Evolutionary conservation across 2,329 filamentous ascomycete species (phyloP), one percentile per base, ranked within the genome.

Genomic region (Pseudocercospora pini-densiflorae): DNA sequence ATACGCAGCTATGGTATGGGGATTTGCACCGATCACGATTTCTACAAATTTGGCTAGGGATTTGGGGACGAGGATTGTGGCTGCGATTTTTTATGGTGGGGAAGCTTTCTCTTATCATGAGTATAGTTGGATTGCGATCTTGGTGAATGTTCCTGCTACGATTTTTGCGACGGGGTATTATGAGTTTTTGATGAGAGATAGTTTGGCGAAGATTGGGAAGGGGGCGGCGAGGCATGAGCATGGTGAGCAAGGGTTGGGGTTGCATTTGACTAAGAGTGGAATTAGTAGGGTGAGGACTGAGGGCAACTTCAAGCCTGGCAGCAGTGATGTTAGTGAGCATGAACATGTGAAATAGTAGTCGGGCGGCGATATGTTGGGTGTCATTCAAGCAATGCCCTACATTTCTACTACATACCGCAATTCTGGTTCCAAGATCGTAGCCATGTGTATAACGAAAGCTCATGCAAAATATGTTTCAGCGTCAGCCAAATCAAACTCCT

Each of bases 21-120:
- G 84, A 2, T 88, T 88, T 69, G 86, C 84, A 9, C 79, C 80
- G 64, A 80, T 85, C 55, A 86, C 84, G 12, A 84, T 88, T 70
- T 81, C 79, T 45, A 87, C 86, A 14, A 89, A 89, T 75, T 73
- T 86, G 33, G 86, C 87, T 10, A 79, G 86, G 71, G 87, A 89
- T 72, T 77, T 88, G 14, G 87, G 87, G n/a, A 84, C 85, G 1
- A 82, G 87, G 19, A 83, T 88, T 27, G 86, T 88, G 0, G 86
- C 84, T 5, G 84, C 85, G 16, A 87, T 88, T 66, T 87, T 88
- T 76, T 86, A 81, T 69, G 84, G 85, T 58, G 72, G 79, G 10
- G 83, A 85, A 66, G 83, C 81, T 3, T 86, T 86, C 71, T 76
- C 76, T 9, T 81, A 79, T 75, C 70, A 81, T 43, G 76, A 76